Percentiles rank a stretch among this genome's conserved stretches.
These are phyloP conservation scores for Neurospora tetraspora DNA, from an alignment of 495 filamentous ascomycete species.

Conservation along the genomic window DNA sequence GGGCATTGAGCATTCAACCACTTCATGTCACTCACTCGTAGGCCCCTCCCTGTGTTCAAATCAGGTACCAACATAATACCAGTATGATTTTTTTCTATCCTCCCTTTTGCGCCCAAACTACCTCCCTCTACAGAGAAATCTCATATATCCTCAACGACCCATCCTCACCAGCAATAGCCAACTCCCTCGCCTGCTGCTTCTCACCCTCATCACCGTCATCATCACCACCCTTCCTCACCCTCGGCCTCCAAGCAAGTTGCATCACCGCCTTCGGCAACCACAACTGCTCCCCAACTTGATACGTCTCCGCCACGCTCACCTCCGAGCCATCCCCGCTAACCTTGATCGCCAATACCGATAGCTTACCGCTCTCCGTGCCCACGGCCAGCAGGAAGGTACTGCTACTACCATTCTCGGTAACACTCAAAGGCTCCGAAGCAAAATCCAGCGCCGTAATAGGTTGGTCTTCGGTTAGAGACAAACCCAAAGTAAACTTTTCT, in stretches of 20 bases:
- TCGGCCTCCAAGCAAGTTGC: constrained; percentile 69
- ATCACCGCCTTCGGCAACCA: constrained; percentile 66
- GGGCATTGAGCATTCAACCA: not conserved
- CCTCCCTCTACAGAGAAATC: constrained; percentile 24
- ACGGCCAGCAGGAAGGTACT: constrained; percentile 47
- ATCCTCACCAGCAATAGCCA: constrained; percentile 80
- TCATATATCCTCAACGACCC: constrained; percentile 64
- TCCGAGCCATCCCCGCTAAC: constrained; percentile 24
- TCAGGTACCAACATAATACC: not conserved
- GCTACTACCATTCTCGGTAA: constrained; percentile 23
- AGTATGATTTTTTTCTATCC: not conserved
- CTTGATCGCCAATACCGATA: constrained; percentile 34
- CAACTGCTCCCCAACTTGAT: constrained; percentile 33
- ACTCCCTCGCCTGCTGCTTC: constrained; percentile 30
- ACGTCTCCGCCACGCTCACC: constrained; percentile 32
- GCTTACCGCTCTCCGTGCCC: constrained; percentile 51
- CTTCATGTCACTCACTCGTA: not conserved
- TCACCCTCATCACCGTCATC: not conserved
- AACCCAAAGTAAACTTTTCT: constrained; percentile 18
- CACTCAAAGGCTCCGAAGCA: constrained; percentile 15
- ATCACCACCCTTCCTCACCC: constrained; percentile 3
- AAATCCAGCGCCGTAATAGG: constrained; percentile 76
- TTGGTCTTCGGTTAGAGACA: constrained; percentile 21
- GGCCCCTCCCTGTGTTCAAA: too few relatives aligned
- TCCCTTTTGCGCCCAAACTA: not conserved